These are phyloP conservation scores for Thelephora terrestris DNA, from an alignment of 1,284 basidiomycete genomes.

Conservation along the genomic window DNA sequence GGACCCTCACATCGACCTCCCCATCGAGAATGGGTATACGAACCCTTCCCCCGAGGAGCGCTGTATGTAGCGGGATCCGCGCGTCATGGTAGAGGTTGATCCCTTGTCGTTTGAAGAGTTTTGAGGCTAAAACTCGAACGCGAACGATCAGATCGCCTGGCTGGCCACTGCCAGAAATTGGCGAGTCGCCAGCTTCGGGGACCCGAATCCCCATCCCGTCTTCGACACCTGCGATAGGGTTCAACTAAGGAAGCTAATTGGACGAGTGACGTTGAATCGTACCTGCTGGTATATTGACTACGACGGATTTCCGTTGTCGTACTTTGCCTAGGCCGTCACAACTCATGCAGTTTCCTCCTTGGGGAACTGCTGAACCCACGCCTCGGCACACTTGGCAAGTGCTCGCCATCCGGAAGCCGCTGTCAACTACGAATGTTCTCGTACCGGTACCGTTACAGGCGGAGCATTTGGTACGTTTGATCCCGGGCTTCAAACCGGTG, in stretches of 20 bases:
- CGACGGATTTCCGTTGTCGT: constrained; percentile 67
- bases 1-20: constrained; percentile 91
- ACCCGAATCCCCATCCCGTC: constrained; percentile 93
- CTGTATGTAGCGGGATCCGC: constrained; percentile 86
- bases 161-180: constrained; percentile 67
- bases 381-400: constrained; percentile 85
- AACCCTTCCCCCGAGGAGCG: constrained; percentile 86
- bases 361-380: constrained; percentile 74
- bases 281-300: constrained; percentile 85
- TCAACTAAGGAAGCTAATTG: constrained; percentile 5
- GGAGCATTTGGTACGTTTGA: constrained; percentile 74
- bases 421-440: constrained; percentile 85
- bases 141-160: constrained; percentile 86
- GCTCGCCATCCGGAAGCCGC: constrained; percentile 95
- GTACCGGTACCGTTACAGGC: constrained; percentile 85
- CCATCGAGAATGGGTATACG: constrained; percentile 94
- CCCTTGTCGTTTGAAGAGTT: constrained; percentile 87
- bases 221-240: constrained; percentile 63
- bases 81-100: constrained; percentile 88
- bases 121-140: constrained; percentile 77
- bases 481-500: constrained; percentile 79
- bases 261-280: background rate
- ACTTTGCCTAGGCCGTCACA: constrained; percentile 90
- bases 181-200: constrained; percentile 78
- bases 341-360: constrained; percentile 66